These are phyloP conservation scores for Metarhizium brunneum DNA, from an alignment of 2,329 filamentous ascomycete genomes.

Conservation along the genomic window DNA sequence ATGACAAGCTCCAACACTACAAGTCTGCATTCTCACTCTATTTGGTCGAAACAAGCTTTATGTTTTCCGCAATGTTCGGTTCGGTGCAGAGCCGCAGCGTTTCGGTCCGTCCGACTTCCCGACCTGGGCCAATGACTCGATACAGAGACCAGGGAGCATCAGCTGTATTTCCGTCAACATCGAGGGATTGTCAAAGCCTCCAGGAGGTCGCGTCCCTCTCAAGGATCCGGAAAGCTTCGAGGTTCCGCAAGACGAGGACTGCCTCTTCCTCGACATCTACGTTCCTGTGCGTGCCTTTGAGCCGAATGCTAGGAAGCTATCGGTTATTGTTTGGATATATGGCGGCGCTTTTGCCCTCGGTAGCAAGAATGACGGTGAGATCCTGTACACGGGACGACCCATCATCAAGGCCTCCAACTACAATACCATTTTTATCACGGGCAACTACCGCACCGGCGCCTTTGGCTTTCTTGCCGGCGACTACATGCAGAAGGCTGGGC, in stretches of 20 bases:
- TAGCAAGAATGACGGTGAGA: slow-evolving; percentile 26
- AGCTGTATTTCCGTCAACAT: not conserved
- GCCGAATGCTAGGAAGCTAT: slow-evolving; percentile 20
- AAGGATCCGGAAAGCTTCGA: not conserved
- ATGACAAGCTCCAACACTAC: no score
- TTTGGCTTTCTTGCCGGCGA: slow-evolving; percentile 37
- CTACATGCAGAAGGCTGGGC: slow-evolving; percentile 30
- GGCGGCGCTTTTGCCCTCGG: slow-evolving; percentile 36
- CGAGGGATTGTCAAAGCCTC: not conserved
- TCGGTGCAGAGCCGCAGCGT: not conserved
- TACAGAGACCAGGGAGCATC: not conserved
- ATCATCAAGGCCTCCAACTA: slow-evolving; percentile 25
- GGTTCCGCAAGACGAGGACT: slow-evolving; percentile 27
- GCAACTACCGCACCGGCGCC: slow-evolving; percentile 39
- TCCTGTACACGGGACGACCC: slow-evolving; percentile 26
- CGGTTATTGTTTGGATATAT: slow-evolving; percentile 36
- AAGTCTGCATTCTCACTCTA: not conserved
- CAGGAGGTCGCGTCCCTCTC: not conserved
- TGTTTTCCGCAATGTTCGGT: not conserved
- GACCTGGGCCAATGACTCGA: not conserved
- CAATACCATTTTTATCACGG: slow-evolving; percentile 33
- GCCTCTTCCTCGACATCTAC: slow-evolving; percentile 40
- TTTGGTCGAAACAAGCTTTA: not conserved
- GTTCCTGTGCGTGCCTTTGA: slow-evolving; percentile 32
- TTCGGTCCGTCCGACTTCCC: not conserved